Base-by-base conservation (phyloP, 768 basidiomycete genomes). In the Rubroboletus satanas region DNA sequence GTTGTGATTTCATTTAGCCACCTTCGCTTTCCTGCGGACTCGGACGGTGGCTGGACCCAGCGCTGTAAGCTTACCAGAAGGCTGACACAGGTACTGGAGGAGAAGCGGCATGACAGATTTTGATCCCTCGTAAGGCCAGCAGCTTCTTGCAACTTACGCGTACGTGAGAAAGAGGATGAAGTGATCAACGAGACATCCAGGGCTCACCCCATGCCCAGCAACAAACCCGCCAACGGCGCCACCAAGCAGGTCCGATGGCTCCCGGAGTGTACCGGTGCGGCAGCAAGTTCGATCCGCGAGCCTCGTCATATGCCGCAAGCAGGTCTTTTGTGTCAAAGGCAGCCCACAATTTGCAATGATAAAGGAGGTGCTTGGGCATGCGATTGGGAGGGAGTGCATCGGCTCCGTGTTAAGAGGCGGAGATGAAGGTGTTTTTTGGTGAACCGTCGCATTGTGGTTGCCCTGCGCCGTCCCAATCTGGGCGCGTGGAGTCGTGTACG, bases 1-100 rank as follows among this genome's bases (percentile, higher is more conserved):
- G 65, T 55, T 32, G 66, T 63, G 61, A 62, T 68, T 72, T 71
- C 71, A 70, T 70, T 65, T 72, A 72, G 59, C 69, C 71, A 64
- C 66, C 67, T 71, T 70, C 43, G 66, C 54, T 49, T 55, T 54
- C 60, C 56, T 61, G 57, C 64, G 69, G 56, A 43, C 56, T 62
- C 66, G 62, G 64, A 58, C 29, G 55, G 58, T 59, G 58, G 59
- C 52, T 57, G 57, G 56, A 39, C 43, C 57, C 56, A 18, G 32
- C 32, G 58, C 36, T 61, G 54, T 38, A 44, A 50, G 56, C 55
- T 57, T 45, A 52, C 41, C 52, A 56, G 56, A 54, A 57, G 53
- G 55, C 36, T 49, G 55, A 54, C 59, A 68, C 67, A 64, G 57
- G 54, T 59, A 57, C 51, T 55, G 37, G 48, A 67, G 55, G 54